A percentile compares a stretch with the other conserved stretches of the same genome.
Evolutionary conservation across 2,329 filamentous ascomycete genomes (phyloP).

Genomic region (Microthyrium microscopicum): DNA sequence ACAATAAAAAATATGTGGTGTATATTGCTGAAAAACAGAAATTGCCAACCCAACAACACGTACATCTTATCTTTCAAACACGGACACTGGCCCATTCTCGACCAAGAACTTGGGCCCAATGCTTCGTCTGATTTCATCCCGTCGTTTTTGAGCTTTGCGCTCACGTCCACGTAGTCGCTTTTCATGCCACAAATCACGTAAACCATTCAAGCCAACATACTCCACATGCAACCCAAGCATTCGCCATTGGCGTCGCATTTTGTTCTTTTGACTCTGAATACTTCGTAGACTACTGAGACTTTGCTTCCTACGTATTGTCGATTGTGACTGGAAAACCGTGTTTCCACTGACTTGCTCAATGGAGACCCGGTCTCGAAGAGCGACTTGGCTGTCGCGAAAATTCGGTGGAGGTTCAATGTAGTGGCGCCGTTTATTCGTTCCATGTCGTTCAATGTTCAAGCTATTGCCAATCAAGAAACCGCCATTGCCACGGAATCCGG

Average conservation of each 20-base stretch:
- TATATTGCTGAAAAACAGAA: too few relatives aligned
- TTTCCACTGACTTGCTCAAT: slow-evolving; percentile 6
- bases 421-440: slow-evolving; percentile 25
- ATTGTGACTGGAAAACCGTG: slow-evolving; percentile 11
- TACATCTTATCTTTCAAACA: too few relatives aligned
- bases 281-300: slow-evolving; percentile 7
- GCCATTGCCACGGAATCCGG: slow-evolving; percentile 24
- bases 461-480: slow-evolving; percentile 38
- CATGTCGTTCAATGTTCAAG: slow-evolving; percentile 35
- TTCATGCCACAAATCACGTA: slow-evolving; percentile 29
- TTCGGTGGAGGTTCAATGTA: slow-evolving; percentile 18
- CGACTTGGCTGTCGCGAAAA: slow-evolving; percentile 12
- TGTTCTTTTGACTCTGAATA: slow-evolving; percentile 17
- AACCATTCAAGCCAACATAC: slow-evolving; percentile 32
- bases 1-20: too few relatives aligned
- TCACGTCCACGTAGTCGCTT: slow-evolving; percentile 25
- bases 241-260: slow-evolving; percentile 21
- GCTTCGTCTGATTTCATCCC: slow-evolving; percentile 35
- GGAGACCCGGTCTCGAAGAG: slow-evolving; percentile 10
- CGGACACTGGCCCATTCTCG: slow-evolving; percentile 5
- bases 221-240: slow-evolving; percentile 27
- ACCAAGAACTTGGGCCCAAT: slow-evolving; percentile 32
- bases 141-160: slow-evolving; percentile 32
- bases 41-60: too few relatives aligned
- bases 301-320: slow-evolving; percentile 10